phyloP scores from a whole-genome alignment of 805 yeast species.

The Hanseniaspora pseudoguilliermondii region DNA sequence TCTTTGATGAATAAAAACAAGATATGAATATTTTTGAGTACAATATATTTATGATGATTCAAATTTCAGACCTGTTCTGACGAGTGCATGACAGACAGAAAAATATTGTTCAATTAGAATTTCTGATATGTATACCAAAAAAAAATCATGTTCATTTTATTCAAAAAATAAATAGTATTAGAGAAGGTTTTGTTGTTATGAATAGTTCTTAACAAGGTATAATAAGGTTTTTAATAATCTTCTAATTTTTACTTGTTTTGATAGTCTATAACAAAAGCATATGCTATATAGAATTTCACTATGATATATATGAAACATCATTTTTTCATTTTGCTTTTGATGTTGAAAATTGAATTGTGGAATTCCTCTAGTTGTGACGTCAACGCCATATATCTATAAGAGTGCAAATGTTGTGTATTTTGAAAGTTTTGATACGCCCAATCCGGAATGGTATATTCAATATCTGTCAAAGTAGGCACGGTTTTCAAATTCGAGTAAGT shows the following conservation, averaged over 20 bases:
- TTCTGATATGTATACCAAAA: background rate
- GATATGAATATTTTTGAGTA: background rate
- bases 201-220: background rate
- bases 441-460: background rate
- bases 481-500: background rate
- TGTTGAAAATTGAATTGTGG: background rate
- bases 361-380: background rate
- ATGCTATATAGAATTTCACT: background rate
- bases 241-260: background rate
- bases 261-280: background rate
- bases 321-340: background rate
- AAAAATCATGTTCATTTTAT: background rate
- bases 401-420: slow-evolving; percentile 1
- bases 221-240: slow-evolving; percentile 1
- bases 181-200: background rate
- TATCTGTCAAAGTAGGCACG: background rate
- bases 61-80: slow-evolving; percentile 14
- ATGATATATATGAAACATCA: background rate
- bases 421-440: background rate
- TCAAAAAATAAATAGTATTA: background rate
- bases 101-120: slow-evolving; percentile 13
- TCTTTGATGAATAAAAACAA: background rate
- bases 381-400: background rate
- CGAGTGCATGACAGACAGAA: slow-evolving; percentile 14
- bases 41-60: slow-evolving; percentile 6